These are phyloP conservation scores for Xylariaceae sp. DNA, from an alignment of 2,329 filamentous ascomycete genomes.

Conservation along the genomic window DNA sequence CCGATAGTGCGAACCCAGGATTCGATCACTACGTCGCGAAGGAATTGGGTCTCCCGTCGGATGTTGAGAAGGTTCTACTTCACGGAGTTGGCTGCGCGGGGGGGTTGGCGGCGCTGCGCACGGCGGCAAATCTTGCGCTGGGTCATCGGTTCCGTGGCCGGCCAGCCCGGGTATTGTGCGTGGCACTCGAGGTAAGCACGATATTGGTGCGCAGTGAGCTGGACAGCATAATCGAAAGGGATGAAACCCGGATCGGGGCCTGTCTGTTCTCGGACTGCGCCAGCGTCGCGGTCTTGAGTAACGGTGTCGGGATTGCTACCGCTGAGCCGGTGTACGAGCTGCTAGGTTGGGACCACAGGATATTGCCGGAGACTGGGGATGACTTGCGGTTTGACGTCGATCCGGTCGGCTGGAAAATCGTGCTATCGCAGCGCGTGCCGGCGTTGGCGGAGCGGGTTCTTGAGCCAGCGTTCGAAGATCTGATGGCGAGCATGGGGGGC, in stretches of 20 bases:
- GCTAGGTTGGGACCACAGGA: constrained; percentile 59
- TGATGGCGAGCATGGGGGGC: constrained; percentile 43
- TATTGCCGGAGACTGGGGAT: constrained; percentile 54
- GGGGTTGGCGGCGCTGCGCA: constrained; percentile 55
- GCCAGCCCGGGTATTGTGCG: constrained; percentile 58
- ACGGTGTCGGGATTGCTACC: constrained; percentile 48
- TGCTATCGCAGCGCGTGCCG: constrained; percentile 57
- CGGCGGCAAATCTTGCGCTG: constrained; percentile 60
- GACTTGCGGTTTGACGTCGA: constrained; percentile 63
- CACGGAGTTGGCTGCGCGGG: constrained; percentile 63
- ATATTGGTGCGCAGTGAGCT: constrained; percentile 59
- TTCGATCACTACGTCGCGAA: constrained; percentile 62
- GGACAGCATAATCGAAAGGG: constrained; percentile 52
- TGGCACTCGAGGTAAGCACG: constrained; percentile 59
- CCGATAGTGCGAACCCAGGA: constrained; percentile 63
- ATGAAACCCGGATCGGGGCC: constrained; percentile 59
- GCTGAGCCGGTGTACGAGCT: constrained; percentile 51
- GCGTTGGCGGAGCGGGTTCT: constrained; percentile 48
- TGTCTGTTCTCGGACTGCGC: constrained; percentile 66
- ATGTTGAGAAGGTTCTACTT: constrained; percentile 59
- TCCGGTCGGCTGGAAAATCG: constrained; percentile 61
- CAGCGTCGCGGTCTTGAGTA: constrained; percentile 60
- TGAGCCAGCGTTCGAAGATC: constrained; percentile 47
- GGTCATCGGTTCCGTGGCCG: constrained; percentile 54
- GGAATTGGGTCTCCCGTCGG: constrained; percentile 49